Conservation (phyloP, 495 filamentous ascomycete species). For the Amorphotheca resinae region DNA sequence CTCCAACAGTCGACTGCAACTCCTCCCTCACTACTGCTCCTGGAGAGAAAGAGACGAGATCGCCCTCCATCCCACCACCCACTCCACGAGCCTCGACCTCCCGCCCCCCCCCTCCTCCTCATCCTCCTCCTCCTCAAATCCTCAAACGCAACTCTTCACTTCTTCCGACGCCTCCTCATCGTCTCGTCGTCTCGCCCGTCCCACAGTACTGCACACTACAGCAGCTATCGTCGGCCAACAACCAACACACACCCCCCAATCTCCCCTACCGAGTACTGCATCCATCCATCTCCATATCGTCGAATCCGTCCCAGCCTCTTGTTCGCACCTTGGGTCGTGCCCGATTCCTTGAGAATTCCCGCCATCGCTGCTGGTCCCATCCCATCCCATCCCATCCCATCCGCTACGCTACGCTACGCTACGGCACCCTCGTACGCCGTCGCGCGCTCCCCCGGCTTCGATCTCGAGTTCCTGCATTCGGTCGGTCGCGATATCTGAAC, state of each 20-base stretch:
- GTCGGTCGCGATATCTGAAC: neutral
- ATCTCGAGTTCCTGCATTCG: neutral
- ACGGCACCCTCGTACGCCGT: neutral
- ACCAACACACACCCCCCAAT: too few relatives aligned
- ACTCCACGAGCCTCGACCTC: neutral
- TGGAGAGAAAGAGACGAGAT: too few relatives aligned
- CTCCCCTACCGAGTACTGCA: neutral
- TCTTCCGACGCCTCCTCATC: neutral
- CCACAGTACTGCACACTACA: too few relatives aligned
- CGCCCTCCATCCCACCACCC: neutral
- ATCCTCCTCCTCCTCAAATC: neutral
- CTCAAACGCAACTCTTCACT: neutral
- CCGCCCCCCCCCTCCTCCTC: neutral
- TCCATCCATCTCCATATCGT: neutral
- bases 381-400: neutral
- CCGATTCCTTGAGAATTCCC: neutral
- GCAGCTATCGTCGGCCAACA: too few relatives aligned
- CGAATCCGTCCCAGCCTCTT: neutral
- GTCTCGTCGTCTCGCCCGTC: neutral
- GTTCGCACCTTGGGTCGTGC: neutral
- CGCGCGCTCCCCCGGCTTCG: neutral
- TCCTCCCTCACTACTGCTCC: too few relatives aligned
- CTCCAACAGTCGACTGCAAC: too few relatives aligned
- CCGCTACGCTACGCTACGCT: neutral
- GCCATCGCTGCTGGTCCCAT: neutral